Evolutionary conservation across 2,329 filamentous ascomycete species (phyloP).

Genomic region (Aspergillus sp.): DNA sequence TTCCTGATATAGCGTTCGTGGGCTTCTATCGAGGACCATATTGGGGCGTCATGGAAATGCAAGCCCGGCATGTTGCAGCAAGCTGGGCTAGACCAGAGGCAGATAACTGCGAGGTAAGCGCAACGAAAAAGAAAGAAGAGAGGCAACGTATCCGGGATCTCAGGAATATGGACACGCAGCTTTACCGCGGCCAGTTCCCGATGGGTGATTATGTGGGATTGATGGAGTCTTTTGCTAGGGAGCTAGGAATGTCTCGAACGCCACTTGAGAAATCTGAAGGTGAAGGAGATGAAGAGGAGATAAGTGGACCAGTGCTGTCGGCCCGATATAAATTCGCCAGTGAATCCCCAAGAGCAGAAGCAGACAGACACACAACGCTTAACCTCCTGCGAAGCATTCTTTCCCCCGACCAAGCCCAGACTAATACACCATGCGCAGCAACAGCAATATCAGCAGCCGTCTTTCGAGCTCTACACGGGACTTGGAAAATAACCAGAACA

Average conservation of each 20-base stretch:
- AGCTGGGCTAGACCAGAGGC: slow-evolving; percentile 45
- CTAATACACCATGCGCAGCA: slow-evolving; percentile 20
- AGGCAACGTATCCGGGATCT: slow-evolving; percentile 18
- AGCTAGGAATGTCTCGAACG: slow-evolving; percentile 47
- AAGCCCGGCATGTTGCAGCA: slow-evolving; percentile 61
- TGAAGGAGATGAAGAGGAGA: slow-evolving; percentile 15
- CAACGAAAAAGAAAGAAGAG: slow-evolving; percentile 18
- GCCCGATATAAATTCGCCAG: slow-evolving; percentile 43
- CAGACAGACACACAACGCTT: slow-evolving; percentile 40
- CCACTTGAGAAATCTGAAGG: slow-evolving; percentile 14
- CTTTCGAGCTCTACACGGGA: slow-evolving; percentile 64
- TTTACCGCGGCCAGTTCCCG: slow-evolving; percentile 60
- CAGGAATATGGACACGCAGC: slow-evolving; percentile 8
- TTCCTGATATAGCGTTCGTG: slow-evolving; percentile 67
- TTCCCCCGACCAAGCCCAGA: background rate
- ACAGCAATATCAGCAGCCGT: slow-evolving; percentile 54
- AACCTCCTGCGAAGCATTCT: slow-evolving; percentile 36
- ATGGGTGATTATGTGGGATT: slow-evolving; percentile 76
- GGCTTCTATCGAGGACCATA: slow-evolving; percentile 80
- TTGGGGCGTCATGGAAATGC: slow-evolving; percentile 85
- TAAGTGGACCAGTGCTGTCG: slow-evolving; percentile 45
- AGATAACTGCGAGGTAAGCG: slow-evolving; percentile 3
- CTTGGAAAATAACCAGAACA: slow-evolving; percentile 53
- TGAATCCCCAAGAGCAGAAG: slow-evolving; percentile 2
- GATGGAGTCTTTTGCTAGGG: slow-evolving; percentile 62